Percentiles rank a stretch among this genome's conserved stretches.
Conservation (phyloP, 108 stramenopile genomes). For the Seminavis robusta region DNA sequence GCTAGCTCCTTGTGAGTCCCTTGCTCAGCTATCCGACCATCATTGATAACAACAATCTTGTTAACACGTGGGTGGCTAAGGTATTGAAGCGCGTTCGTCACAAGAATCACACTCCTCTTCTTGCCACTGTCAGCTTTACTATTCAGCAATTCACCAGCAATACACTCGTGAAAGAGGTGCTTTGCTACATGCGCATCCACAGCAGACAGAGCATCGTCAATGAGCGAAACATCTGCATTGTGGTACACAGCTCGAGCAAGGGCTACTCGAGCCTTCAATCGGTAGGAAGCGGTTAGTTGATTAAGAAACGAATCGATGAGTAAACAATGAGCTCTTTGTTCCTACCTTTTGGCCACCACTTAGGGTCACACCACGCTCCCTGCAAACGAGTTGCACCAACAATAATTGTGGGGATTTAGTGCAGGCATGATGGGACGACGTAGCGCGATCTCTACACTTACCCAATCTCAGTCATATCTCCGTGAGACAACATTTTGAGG, state of each 20-base stretch:
- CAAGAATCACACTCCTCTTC: slow-evolving; percentile 74
- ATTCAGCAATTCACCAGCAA: slow-evolving; percentile 66
- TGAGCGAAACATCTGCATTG: slow-evolving; percentile 78
- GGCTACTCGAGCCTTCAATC: slow-evolving; percentile 94
- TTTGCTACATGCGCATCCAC: slow-evolving; percentile 94
- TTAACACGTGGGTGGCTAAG: slow-evolving; percentile 62
- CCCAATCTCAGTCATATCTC: slow-evolving; percentile 95
- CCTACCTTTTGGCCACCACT: slow-evolving; percentile 63
- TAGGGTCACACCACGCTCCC: slow-evolving; percentile 70
- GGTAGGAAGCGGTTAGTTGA: slow-evolving; percentile 20
- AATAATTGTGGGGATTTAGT: background rate
- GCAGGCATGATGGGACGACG: slow-evolving; percentile 17
- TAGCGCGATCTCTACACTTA: slow-evolving; percentile 54
- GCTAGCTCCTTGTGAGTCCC: slow-evolving; percentile 75
- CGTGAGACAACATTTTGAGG: slow-evolving; percentile 69
- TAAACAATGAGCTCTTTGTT: no score
- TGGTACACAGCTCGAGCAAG: slow-evolving; percentile 94
- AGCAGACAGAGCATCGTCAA: slow-evolving; percentile 93
- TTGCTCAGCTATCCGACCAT: slow-evolving; percentile 77
- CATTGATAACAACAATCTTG: slow-evolving; percentile 69
- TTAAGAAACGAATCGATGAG: no score
- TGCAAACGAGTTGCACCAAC: background rate
- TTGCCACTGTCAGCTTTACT: slow-evolving; percentile 14
- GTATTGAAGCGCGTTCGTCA: slow-evolving; percentile 93
- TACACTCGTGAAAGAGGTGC: slow-evolving; percentile 87